These are phyloP conservation scores for Avena sativa DNA, from an alignment of 176 grass and related monocot species.

Conservation along the genomic window DNA sequence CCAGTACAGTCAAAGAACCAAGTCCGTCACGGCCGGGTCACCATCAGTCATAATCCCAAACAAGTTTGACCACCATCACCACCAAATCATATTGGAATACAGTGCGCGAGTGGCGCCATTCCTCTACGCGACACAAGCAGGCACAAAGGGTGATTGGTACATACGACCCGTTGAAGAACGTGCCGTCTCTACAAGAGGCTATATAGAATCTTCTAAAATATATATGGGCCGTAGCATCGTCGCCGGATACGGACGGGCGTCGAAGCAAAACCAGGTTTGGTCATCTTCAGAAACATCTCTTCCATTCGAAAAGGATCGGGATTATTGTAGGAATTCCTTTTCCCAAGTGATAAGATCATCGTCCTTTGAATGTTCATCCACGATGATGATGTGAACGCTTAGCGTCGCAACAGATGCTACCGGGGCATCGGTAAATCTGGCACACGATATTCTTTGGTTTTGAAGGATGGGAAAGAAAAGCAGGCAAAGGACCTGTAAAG, in stretches of 20 bases:
- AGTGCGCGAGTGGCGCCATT: background rate
- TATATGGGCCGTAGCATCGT: background rate
- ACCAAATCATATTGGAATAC: background rate
- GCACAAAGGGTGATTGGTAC: background rate
- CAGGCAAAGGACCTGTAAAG: background rate
- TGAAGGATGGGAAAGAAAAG: background rate
- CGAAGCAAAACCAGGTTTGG: conserved; percentile 31
- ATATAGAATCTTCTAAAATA: background rate
- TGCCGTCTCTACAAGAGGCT: conserved; percentile 2
- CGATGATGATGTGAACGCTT: background rate
- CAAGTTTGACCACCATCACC: conserved; percentile 8
- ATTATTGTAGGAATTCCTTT: no score
- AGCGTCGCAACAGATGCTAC: background rate
- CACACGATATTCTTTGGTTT: background rate
- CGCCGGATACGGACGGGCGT: conserved; percentile 18
- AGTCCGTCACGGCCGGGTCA: background rate
- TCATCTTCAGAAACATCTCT: background rate
- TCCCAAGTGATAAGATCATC: background rate
- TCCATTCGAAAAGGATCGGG: background rate
- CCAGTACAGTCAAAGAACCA: background rate
- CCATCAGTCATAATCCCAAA: background rate
- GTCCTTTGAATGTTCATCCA: background rate
- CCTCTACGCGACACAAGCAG: background rate
- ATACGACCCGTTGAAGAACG: background rate
- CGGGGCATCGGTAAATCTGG: background rate